Evolutionary conservation across 768 basidiomycete species (phyloP), one percentile per base, ranked within the genome.

Genomic region (Mycena galericulata): DNA sequence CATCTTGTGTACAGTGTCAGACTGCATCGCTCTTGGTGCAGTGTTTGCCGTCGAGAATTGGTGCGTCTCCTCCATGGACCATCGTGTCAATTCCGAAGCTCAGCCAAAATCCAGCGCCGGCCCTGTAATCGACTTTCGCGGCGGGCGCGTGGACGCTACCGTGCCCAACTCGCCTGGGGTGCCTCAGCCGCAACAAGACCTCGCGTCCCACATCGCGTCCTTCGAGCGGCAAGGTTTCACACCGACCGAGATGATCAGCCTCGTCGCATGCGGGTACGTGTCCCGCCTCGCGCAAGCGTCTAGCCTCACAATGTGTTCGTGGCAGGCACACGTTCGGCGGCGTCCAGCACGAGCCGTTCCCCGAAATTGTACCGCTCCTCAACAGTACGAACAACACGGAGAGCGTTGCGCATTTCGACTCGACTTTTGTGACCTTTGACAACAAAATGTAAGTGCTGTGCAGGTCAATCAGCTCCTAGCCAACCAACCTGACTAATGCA

Each of bases 211-310:
- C 46, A 67, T 62, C 41, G 66, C n/a, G 2, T n/a, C 41, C 4
- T 67, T 67, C 29, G 41, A 27, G 14, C 38, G 49, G 10, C 58
- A 53, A 29, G 66, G 66, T 11, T 67, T 67, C 29, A 61, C 46
- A 9, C 56, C 27, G 17, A 53, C 66, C 2, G 66, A n/a, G n/a
- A n/a, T n/a, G n/a, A n/a, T n/a, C n/a, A n/a, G n/a, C n/a, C n/a
- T n/a, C n/a, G n/a, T n/a, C 20, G 66, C 66, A 22, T 67, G 66
- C 41, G 66, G 66, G 36, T 58, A 50, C 0, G 57, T 41, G 30
- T 22, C 15, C 2, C 18, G 38, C n/a, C 4, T 9, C 11, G 20
- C 20, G 17, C 24, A 7, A 9, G 18, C n/a, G 11, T 18, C 17
- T 1, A 27, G 41, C n/a, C 11, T 30, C 61, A 53, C 9, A 40